Conservation (phyloP, 305 asterid genomes). For the Fraxinus nigra region DNA sequence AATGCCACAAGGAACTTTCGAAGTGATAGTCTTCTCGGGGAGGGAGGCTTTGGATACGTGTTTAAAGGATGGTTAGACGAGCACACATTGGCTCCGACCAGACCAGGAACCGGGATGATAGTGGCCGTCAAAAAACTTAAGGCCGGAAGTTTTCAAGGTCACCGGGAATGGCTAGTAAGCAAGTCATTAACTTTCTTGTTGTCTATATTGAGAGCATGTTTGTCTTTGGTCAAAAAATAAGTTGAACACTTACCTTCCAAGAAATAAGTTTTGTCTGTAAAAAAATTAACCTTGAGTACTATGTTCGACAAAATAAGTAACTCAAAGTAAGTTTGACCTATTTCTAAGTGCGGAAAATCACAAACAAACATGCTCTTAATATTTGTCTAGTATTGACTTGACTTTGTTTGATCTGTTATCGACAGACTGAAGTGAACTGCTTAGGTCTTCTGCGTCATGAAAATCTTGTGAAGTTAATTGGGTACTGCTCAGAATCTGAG, state of each 20-base stretch:
- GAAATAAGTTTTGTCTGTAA: neutral
- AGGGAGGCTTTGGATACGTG: constrained; percentile 52
- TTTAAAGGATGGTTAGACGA: constrained; percentile 49
- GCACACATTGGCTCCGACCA: constrained; percentile 29
- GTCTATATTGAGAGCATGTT: neutral
- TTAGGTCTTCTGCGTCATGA: constrained; percentile 42
- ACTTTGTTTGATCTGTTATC: neutral
- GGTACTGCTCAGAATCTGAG: constrained; percentile 43
- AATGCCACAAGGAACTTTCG: constrained; percentile 41
- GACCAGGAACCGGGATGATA: constrained; percentile 41
- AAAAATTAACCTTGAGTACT: neutral
- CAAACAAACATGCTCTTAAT: neutral
- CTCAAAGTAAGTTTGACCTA: neutral
- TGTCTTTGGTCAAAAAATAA: neutral
- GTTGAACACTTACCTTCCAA: neutral
- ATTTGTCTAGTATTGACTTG: neutral
- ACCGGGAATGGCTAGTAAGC: constrained; percentile 52
- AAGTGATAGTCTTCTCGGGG: constrained; percentile 41
- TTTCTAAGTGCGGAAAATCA: neutral
- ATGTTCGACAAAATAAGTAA: neutral
- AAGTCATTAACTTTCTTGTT: neutral
- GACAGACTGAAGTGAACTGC: constrained; percentile 42
- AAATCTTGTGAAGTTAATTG: constrained; percentile 48
- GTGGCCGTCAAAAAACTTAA: constrained; percentile 48
- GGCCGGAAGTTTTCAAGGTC: constrained; percentile 47